A percentile compares a stretch with the other conserved stretches of the same genome.
These are phyloP conservation scores for Saccharomycopsis guyanensis DNA, from an alignment of 805 yeast species.

Conservation along the genomic window DNA sequence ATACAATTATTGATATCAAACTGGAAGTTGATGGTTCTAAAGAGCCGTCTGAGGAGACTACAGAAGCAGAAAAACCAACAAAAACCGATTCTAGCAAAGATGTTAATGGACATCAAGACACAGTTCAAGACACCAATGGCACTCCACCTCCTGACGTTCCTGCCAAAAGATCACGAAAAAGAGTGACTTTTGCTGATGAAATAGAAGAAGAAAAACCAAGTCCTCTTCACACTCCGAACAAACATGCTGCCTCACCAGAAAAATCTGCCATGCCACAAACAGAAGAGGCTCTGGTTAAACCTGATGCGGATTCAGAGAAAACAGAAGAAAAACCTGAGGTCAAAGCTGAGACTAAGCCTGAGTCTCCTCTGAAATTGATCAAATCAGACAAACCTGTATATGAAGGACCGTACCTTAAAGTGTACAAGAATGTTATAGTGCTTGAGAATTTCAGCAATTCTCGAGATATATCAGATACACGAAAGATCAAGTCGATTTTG, in stretches of 20 bases:
- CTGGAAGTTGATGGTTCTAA: no score
- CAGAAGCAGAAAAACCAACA: not conserved
- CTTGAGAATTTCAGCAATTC: slow-evolving; percentile 27
- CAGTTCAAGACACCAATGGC: no score
- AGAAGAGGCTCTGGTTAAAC: not conserved
- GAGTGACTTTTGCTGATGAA: not conserved
- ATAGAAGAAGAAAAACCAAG: not conserved
- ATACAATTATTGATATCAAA: no score
- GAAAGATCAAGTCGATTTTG: slow-evolving; percentile 31
- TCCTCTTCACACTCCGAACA: slow-evolving; percentile 1
- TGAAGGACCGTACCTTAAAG: slow-evolving; percentile 65
- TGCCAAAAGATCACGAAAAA: not conserved
- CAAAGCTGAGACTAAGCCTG: slow-evolving; percentile 10
- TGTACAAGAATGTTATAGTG: slow-evolving; percentile 46
- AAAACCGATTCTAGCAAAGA: no score
- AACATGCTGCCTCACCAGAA: slow-evolving; percentile 14
- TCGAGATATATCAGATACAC: slow-evolving; percentile 21
- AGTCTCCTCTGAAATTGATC: not conserved
- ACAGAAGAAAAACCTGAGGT: slow-evolving; percentile 25
- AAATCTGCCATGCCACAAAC: no score
- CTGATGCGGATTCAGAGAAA: slow-evolving; percentile 8
- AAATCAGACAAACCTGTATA: slow-evolving; percentile 28
- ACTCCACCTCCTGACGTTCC: not conserved
- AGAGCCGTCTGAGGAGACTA: not conserved
- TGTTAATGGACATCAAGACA: no score